Percentiles rank a stretch among this genome's conserved stretches.
These are phyloP conservation scores for Fusarium poae DNA, from an alignment of 2,329 filamentous ascomycete species.

Conservation along the genomic window DNA sequence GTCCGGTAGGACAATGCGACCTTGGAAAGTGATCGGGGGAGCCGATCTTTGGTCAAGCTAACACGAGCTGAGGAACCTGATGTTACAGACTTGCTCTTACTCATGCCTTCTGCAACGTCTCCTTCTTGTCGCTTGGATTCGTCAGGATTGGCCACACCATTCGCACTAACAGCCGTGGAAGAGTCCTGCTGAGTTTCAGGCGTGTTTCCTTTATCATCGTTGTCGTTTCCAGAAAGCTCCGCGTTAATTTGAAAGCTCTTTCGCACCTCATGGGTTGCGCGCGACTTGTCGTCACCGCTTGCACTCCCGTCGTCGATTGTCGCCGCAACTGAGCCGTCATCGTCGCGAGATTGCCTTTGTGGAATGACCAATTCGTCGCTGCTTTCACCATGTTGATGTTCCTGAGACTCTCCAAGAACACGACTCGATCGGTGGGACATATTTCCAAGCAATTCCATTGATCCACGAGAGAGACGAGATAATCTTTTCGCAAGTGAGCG, in stretches of 20 bases:
- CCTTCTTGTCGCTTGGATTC: constrained; percentile 17
- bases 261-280: constrained; percentile 40
- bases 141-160: constrained; percentile 15
- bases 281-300: constrained; percentile 55
- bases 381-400: constrained; percentile 54
- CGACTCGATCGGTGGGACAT: constrained; percentile 56
- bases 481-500: constrained; percentile 62
- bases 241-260: constrained; percentile 58
- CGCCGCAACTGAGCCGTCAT: constrained; percentile 67
- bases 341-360: constrained; percentile 52
- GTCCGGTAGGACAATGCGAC: constrained; percentile 87
- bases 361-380: constrained; percentile 62
- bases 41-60: constrained; percentile 69
- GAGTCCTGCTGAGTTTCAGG: constrained; percentile 24
- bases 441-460: constrained; percentile 59
- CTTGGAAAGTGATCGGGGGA: constrained; percentile 79
- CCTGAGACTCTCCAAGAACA: constrained; percentile 32
- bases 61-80: constrained; percentile 60
- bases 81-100: constrained; percentile 57
- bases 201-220: constrained; percentile 33
- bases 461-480: constrained; percentile 64
- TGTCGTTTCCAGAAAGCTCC: constrained; percentile 51
- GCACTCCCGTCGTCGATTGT: constrained; percentile 68
- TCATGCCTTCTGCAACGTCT: constrained; percentile 41
- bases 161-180: constrained; percentile 14